Percentiles rank a stretch among this genome's conserved stretches.
These are phyloP conservation scores for Paecilomyces dactylethromorphus DNA, from an alignment of 2,329 filamentous ascomycete genomes.

Conservation along the genomic window DNA sequence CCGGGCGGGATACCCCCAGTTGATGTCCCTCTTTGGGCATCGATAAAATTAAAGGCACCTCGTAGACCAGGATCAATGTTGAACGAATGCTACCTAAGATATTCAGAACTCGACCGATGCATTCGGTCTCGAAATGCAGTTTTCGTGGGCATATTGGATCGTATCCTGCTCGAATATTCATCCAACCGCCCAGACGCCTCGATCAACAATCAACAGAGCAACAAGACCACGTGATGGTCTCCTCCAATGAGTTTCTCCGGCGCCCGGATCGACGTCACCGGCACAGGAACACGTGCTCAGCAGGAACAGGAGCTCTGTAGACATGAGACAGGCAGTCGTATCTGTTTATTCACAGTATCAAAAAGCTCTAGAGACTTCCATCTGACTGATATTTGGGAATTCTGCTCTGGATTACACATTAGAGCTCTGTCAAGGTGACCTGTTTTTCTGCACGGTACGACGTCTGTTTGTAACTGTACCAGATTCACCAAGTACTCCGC, in stretches of 20 bases:
- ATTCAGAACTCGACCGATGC: neutral
- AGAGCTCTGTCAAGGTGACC: neutral
- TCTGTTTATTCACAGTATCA: neutral
- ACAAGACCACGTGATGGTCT: neutral
- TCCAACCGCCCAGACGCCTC: too few species aligned
- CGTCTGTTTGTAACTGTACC: neutral
- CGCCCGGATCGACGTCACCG: neutral
- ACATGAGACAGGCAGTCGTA: neutral
- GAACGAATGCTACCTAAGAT: neutral
- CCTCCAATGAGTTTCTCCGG: neutral
- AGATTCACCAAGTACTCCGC: neutral
- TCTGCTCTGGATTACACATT: neutral
- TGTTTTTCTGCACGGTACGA: neutral
- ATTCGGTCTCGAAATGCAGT: too few species aligned
- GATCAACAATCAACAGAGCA: too few species aligned
- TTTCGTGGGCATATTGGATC: too few species aligned
- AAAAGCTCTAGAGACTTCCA: neutral
- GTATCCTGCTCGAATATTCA: too few species aligned
- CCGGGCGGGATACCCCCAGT: too few species aligned
- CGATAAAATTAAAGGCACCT: neutral
- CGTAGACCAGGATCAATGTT: neutral
- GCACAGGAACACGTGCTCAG: neutral
- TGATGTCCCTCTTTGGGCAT: neutral
- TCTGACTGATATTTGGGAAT: neutral
- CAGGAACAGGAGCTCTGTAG: neutral